Base-by-base conservation (phyloP, 208 protist genomes). In the Zelonia costaricensis region DNA sequence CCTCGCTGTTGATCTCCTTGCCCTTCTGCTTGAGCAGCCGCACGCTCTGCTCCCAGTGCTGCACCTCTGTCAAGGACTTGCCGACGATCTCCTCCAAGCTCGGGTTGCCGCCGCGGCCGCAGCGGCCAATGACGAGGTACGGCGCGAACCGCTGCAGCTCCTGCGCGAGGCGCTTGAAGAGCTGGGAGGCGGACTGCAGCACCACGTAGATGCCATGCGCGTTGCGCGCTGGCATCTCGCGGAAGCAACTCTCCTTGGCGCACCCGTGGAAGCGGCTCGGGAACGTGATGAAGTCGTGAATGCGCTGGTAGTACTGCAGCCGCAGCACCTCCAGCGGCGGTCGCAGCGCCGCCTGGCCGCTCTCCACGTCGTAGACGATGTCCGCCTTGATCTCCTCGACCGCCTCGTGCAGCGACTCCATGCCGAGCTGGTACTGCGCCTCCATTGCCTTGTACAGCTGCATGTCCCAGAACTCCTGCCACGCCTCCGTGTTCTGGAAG, bases 361-460 rank as follows among this genome's bases (percentile, higher is more conserved):
- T 92, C 16, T 83, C 81, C 0, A 64, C 63, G 77, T 97, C 80
- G 74, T 94, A 98, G 16, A 97, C 77, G 22, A 99, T 75, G 43
- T 98, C 95, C 0, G 83, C 88, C 54, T 91, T 90, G 30, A 98
- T 95, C 56, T 98, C 92, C 22, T 86, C 75, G 22, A 98, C 80
- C 8, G 74, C 73, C 52, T 97, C 94, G 77, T 98, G 92, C 13
- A 98, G 86, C 25, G 76, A 86, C 74, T 98, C 93, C 18, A 98
- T 69, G 0, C 96, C 96, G 6, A 86, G 42, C 55, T 94, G 89
- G 78, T 99, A 99, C 80, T 98, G 95, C 55, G 85, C 64, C 67
- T 98, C 96, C 68, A 99, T 86, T 20, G 90, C 97, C 74, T 99
- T 99, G 92, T 98, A 99, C 0, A 99, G 55, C 72, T 99, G 97